phyloP scores from a whole-genome alignment of 306 rosid species.

The Corylus americana region DNA sequence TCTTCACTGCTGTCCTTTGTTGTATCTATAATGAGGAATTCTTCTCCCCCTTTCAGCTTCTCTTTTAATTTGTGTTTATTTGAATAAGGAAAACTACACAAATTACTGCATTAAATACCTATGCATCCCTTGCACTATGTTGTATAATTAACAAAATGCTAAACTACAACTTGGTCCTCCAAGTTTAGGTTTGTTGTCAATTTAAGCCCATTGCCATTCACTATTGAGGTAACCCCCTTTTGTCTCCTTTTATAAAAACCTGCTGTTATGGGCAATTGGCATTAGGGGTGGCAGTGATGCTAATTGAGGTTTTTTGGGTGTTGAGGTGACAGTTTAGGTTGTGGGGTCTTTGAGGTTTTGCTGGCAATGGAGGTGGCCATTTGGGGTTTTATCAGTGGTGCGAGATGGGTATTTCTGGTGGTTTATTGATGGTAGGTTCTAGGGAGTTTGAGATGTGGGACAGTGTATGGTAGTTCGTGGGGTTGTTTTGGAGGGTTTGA shows the following conservation, averaged over 20 bases:
- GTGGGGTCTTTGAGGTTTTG: not conserved
- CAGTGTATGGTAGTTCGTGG: not conserved
- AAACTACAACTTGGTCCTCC: too few relatives aligned
- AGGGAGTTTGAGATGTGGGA: not conserved
- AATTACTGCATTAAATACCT: not conserved
- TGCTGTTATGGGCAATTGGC: too few relatives aligned
- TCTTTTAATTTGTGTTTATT: not conserved
- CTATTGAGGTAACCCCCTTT: too few relatives aligned
- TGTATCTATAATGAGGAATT: not conserved
- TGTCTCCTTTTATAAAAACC: too few relatives aligned
- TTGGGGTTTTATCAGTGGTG: not conserved
- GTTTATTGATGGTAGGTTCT: not conserved
- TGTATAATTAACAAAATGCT: not conserved
- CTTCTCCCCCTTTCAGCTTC: not conserved
- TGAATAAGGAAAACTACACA: not conserved
- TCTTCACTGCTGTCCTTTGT: not conserved
- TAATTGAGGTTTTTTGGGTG: not conserved
- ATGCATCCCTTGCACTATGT: not conserved
- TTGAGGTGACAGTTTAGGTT: not conserved
- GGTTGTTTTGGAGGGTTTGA: not conserved
- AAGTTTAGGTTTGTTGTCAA: too few relatives aligned
- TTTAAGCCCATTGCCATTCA: too few relatives aligned
- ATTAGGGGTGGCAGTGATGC: too few relatives aligned
- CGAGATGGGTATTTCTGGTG: not conserved
- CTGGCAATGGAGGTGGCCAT: not conserved